These are phyloP conservation scores for Erysiphe pulchra DNA, from an alignment of 2,329 filamentous ascomycete species.

Conservation along the genomic window DNA sequence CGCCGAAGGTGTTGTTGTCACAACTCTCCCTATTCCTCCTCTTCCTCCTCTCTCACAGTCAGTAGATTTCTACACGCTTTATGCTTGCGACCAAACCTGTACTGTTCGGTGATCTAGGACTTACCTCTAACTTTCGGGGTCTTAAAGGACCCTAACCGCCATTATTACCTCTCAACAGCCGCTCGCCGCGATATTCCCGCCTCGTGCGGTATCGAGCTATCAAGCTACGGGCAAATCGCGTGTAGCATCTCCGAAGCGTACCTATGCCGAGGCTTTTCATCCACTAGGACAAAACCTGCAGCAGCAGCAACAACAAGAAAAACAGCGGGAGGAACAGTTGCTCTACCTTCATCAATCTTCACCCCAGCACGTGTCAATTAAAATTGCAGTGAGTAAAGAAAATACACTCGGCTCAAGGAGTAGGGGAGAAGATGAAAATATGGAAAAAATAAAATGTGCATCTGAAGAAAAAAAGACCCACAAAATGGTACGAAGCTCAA, in stretches of 20 bases:
- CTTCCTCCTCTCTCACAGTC: neutral
- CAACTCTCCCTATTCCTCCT: neutral
- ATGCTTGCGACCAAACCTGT: neutral
- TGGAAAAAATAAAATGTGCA: slow-evolving; percentile 12
- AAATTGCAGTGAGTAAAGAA: slow-evolving; percentile 7
- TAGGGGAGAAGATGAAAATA: slow-evolving; percentile 9
- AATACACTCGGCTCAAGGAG: slow-evolving; percentile 5
- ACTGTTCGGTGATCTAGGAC: neutral
- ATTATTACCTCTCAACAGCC: slow-evolving; percentile 14
- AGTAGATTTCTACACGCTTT: neutral
- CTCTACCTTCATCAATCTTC: slow-evolving; percentile 12
- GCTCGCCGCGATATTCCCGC: slow-evolving; percentile 15
- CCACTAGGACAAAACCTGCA: neutral
- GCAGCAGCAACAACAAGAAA: neutral
- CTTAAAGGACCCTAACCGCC: slow-evolving; percentile 10
- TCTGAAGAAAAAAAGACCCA: slow-evolving; percentile 18
- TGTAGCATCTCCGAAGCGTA: slow-evolving; percentile 12
- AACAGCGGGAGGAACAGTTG: slow-evolving; percentile 1
- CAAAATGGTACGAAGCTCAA: slow-evolving; percentile 45
- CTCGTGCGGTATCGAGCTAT: slow-evolving; percentile 8
- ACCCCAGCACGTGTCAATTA: slow-evolving; percentile 8
- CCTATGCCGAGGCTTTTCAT: slow-evolving; percentile 12
- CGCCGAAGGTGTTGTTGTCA: neutral
- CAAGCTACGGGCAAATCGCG: slow-evolving; percentile 6
- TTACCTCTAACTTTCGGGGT: slow-evolving; percentile 4